These are phyloP conservation scores for Clavispora vitiphila DNA, from an alignment of 805 yeast species.

Conservation along the genomic window DNA sequence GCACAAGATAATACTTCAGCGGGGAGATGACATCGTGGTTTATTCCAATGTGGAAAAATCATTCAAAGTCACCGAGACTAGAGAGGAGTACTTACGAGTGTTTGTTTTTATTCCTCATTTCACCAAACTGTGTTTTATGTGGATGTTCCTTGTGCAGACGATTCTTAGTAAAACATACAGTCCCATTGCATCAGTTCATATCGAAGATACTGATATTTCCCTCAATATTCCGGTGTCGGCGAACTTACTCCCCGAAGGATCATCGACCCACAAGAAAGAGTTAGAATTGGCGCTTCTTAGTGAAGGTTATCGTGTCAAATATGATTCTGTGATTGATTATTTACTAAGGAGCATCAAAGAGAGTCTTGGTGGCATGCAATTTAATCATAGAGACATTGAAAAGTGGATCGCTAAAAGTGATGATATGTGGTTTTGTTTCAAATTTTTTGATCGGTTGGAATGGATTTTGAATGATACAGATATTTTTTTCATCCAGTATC, in stretches of 20 bases:
- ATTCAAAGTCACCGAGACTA: constrained; percentile 43
- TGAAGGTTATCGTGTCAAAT: constrained; percentile 21
- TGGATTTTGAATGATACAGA: constrained; percentile 31
- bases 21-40: constrained; percentile 37
- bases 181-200: neutral
- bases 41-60: constrained; percentile 71
- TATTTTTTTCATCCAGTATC: constrained; percentile 24
- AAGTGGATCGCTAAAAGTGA: constrained; percentile 19
- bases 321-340: constrained; percentile 29
- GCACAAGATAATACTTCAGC: constrained; percentile 15
- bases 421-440: constrained; percentile 50
- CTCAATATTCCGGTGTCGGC: neutral
- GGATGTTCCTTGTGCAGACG: constrained; percentile 57
- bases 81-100: constrained; percentile 22
- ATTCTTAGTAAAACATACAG: constrained; percentile 35
- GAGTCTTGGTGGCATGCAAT: constrained; percentile 21
- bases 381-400: constrained; percentile 1
- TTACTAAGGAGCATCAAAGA: constrained; percentile 22
- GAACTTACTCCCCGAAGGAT: neutral
- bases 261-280: neutral
- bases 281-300: constrained; percentile 8
- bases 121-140: constrained; percentile 48
- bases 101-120: constrained; percentile 57
- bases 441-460: constrained; percentile 69
- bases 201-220: neutral